Percentiles rank a stretch among this genome's conserved stretches.
Evolutionary conservation across 768 basidiomycete genomes (phyloP).

Genomic region (Amanita phalloides): DNA sequence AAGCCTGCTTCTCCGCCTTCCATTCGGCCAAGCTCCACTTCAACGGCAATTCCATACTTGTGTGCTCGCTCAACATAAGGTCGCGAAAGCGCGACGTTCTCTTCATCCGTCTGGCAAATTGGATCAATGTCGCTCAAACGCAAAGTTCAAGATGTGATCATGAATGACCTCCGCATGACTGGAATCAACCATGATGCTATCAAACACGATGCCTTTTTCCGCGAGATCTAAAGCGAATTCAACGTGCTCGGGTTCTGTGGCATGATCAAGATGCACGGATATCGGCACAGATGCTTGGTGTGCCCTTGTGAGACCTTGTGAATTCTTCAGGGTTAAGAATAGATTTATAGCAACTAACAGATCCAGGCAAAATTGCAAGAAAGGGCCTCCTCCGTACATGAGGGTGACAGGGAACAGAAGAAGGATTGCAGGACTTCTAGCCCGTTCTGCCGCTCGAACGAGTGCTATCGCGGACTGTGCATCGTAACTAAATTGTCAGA

Average conservation of each 20-base stretch:
- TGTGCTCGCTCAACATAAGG: constrained; percentile 33
- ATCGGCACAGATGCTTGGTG: constrained; percentile 37
- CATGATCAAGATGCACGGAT: constrained; percentile 38
- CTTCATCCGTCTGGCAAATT: constrained; percentile 30
- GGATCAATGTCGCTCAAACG: background rate
- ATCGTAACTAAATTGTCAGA: constrained; percentile 25
- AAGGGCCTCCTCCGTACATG: constrained; percentile 31
- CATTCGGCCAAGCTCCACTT: constrained; percentile 36
- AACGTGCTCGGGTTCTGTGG: constrained; percentile 33
- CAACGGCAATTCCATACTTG: constrained; percentile 28
- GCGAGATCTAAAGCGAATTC: constrained; percentile 34
- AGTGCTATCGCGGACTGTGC: constrained; percentile 32
- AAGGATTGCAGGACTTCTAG: constrained; percentile 32
- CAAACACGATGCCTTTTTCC: constrained; percentile 33
- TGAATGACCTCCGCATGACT: constrained; percentile 30
- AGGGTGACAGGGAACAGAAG: constrained; percentile 36
- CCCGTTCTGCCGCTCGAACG: constrained; percentile 36
- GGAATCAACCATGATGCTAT: constrained; percentile 41
- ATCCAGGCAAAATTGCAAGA: constrained; percentile 32
- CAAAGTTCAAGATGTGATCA: background rate
- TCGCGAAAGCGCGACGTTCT: constrained; percentile 32
- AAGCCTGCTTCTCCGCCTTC: constrained; percentile 41
- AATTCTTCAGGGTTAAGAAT: background rate
- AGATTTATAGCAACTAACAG: constrained; percentile 16
- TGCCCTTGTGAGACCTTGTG: constrained; percentile 18